Base-by-base conservation (phyloP, 495 filamentous ascomycete species). In the Letharia lupina region DNA sequence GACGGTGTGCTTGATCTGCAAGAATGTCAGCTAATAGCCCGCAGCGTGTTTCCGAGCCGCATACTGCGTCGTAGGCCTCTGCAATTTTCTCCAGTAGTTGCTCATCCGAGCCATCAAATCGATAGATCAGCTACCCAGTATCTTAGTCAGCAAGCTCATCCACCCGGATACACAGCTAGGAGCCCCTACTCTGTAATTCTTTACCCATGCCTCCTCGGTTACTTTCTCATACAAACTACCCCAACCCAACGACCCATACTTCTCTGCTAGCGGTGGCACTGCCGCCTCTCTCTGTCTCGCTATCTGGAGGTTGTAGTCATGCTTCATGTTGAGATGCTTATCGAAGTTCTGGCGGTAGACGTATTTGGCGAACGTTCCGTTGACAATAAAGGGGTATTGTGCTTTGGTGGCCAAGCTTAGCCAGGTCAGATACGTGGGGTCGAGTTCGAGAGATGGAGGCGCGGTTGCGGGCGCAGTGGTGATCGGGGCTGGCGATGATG, bases 231-330 rank as follows among this genome's bases (percentile, higher is more conserved):
- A 57, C 54, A 57, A 12, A 37, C 28, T 37, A 35, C 54, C 54
- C 54, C 54, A 57, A 35, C 54, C 54, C 54, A 57, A 57, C 15
- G 54, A n/a, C 2, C 54, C 54, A 20, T 57, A 57, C 33, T 20
- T 57, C 54, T 57, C 54, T 37, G 54, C 54, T 5, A 57, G 18
- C 15, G 16, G 4, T 9, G 16, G 7, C 15, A 57, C 54, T 9
- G 54, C 54, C 54, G 54, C 54, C 31, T 37, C 54, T n/a, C 54
- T 35, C 31, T 5, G 4, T 8, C 18, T 1, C 5, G 31, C 52
- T 1, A 2, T 7, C 18, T 18, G 16, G 33, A 35, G 4, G 0
- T 37, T 0, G 1, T 9, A 0, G 7, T 8, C 4, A 0, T 56
- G n/a, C 15, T 56, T 56, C 10, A 35, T 35, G 11, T 37, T n/a